Evolutionary conservation across 2,329 filamentous ascomycete species (phyloP), one percentile per base, ranked within the genome.

Genomic region (Fusarium sp.): DNA sequence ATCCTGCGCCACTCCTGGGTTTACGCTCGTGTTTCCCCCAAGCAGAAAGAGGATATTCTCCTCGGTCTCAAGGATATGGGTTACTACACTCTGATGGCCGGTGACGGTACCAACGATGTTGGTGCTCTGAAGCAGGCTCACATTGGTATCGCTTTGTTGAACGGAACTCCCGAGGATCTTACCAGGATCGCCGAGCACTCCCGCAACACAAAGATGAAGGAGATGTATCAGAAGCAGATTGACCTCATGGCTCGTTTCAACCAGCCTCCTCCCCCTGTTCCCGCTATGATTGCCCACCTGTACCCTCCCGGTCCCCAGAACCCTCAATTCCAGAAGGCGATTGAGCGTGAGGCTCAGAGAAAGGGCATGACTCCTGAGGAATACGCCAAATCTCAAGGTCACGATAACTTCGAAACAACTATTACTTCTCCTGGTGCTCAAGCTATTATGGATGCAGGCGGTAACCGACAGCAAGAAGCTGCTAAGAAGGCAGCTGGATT

Each of bases 1-100:
- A 86, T 99, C 53, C 86, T 98, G 32, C 91, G 94, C 51, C 88
- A 98, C 80, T 90, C 94, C 16, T 99, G 96, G 96, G 96, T 99
- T 7, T 99, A 99, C 78, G 96, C 96, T 72, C 93, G 96, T 76
- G 96, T 99, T 12, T 99, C 96, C 3, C 96, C 96, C 11, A 98
- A 97, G 85, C 96, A 99, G 77, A 99, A 99, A 84, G 96, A 99
- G 80, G 94, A 98, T 57, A 98, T 99, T 76, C 86, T 99, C n/a
- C 88, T 97, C 23, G 96, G 96, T 40, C 88, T 98, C 67, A 98
- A 97, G 83, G 94, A 97, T 76, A 92, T 93, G 83, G 96, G 96
- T 51, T 99, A 99, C 84, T 98, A 96, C 66, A 99, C 96, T 30
- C 88, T 99, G 68, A 99, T 99, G 96, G 97, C 94, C 75, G 96